Evolutionary conservation across 805 yeast species (phyloP).

Genomic region (Yarrowia divulgata): DNA sequence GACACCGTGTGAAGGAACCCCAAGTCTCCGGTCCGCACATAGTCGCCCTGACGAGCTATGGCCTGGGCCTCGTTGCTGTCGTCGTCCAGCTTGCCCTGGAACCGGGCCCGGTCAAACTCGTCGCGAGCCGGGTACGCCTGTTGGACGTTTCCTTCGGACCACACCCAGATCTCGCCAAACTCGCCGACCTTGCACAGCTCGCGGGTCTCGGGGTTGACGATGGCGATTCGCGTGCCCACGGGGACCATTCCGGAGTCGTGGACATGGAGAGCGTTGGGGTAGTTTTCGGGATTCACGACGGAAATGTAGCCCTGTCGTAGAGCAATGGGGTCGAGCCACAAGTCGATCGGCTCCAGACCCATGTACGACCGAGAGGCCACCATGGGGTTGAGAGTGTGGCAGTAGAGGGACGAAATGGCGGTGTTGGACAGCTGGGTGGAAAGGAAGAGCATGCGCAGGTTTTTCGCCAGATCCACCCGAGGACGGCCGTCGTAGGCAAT

Average conservation of each 20-base stretch:
- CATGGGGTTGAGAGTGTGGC: slow-evolving; percentile 81
- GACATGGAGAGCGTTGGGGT: slow-evolving; percentile 72
- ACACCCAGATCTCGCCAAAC: slow-evolving; percentile 96
- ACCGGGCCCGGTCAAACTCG: slow-evolving; percentile 60
- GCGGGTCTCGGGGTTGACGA: slow-evolving; percentile 92
- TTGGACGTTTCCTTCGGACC: slow-evolving; percentile 80
- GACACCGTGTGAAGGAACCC: slow-evolving; percentile 87
- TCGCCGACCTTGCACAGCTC: slow-evolving; percentile 85
- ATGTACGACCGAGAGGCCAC: slow-evolving; percentile 85
- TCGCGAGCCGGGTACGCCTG: slow-evolving; percentile 63
- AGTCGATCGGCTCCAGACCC: slow-evolving; percentile 84
- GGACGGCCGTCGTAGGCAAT: slow-evolving; percentile 81
- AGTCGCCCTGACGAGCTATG: slow-evolving; percentile 58
- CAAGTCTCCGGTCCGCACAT: slow-evolving; percentile 89
- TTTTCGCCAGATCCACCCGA: slow-evolving; percentile 60
- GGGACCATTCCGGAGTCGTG: slow-evolving; percentile 98
- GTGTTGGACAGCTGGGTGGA: slow-evolving; percentile 69
- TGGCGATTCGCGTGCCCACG: slow-evolving; percentile 89
- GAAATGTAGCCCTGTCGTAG: slow-evolving; percentile 88
- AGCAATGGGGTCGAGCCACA: slow-evolving; percentile 86
- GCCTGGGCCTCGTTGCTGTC: slow-evolving; percentile 23
- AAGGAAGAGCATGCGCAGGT: slow-evolving; percentile 67
- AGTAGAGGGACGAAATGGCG: slow-evolving; percentile 77
- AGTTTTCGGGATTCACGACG: slow-evolving; percentile 75
- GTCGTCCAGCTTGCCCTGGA: slow-evolving; percentile 67